Percentiles rank a stretch among this genome's conserved stretches.
Evolutionary conservation across 495 filamentous ascomycete species (phyloP).

Genomic region (Cercophora samala): DNA sequence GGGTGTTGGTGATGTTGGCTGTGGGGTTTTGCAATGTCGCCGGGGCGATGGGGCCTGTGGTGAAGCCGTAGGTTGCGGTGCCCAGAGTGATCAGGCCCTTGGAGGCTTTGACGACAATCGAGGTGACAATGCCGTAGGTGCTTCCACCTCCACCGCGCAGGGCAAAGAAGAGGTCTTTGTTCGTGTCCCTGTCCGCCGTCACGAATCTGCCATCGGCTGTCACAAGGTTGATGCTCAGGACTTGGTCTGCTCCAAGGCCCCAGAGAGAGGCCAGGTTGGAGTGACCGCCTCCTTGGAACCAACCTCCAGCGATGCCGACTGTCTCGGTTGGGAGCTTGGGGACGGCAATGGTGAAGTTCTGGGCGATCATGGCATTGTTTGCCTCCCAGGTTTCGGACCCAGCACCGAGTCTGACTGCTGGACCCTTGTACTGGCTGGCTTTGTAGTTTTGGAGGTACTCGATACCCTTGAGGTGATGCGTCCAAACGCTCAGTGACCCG

Average conservation of each 20-base stretch:
- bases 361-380: constrained; percentile 28
- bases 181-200: constrained; percentile 41
- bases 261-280: constrained; percentile 41
- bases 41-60: not conserved
- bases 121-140: constrained; percentile 24
- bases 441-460: constrained; percentile 42
- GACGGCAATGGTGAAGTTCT: constrained; percentile 44
- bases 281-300: constrained; percentile 45
- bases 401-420: constrained; percentile 41
- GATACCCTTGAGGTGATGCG: constrained; percentile 50
- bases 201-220: constrained; percentile 45
- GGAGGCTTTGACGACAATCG: not conserved
- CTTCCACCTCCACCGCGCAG: constrained; percentile 52
- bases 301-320: constrained; percentile 45
- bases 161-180: constrained; percentile 52
- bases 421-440: constrained; percentile 37
- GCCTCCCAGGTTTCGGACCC: constrained; percentile 45
- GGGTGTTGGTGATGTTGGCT: constrained; percentile 9
- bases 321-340: constrained; percentile 23
- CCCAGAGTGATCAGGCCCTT: not conserved
- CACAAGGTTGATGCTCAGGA: constrained; percentile 46
- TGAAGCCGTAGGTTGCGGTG: not conserved
- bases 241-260: constrained; percentile 49
- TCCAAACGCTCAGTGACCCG: constrained; percentile 58
- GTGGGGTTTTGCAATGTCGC: not conserved